Evolutionary conservation across 225 moss, liverwort and hornwort species (phyloP), one percentile per base, ranked within the genome.

Genomic region (Pseudisothecium myosuroides): DNA sequence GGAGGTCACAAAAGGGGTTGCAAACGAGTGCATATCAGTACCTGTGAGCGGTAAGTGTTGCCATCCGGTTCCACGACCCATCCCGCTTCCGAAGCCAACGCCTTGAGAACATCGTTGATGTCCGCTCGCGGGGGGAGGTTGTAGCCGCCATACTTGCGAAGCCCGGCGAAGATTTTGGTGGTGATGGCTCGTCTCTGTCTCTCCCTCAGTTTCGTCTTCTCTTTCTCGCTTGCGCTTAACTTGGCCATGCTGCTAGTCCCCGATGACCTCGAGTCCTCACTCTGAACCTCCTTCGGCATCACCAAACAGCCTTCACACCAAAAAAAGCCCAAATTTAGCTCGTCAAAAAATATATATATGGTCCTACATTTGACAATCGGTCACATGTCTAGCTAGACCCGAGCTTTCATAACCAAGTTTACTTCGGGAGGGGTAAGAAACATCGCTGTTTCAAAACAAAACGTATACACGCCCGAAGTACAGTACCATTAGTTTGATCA

Each of bases 1-100:
- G 69, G n/a, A 28, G 45, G 67, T 79, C 52, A 71, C 24, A 7
- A 82, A 75, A 73, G 69, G 78, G 61, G 71, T 12, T 52, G 69
- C 41, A 62, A 60, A 17, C 32, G 54, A 41, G 52, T 41, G 63
- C 32, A 61, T 9, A 32, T 82, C 20, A 63, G 60, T 95, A 98
- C 98, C 97, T 99, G 98, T 2, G 95, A 92, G 81, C 99, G 96
- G 75, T 96, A 99, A 3, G 99, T 99, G 83, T 94, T 99, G 89
- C 99, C 99, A 86, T 99, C 99, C 24, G 96, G 96, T 88, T 99
- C 99, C 64, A 99, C 99, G 17, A 96, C 96, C 99, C 99, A 99
- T 73, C 99, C 99, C 3, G 99, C 99, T 89, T 99, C 99, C 31
- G 96, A 94, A 24, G 99, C 99, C 85, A 99, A 85, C 24, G 99